Conservation (phyloP, 2,329 filamentous ascomycete species). For the Diplodia corticola region DNA sequence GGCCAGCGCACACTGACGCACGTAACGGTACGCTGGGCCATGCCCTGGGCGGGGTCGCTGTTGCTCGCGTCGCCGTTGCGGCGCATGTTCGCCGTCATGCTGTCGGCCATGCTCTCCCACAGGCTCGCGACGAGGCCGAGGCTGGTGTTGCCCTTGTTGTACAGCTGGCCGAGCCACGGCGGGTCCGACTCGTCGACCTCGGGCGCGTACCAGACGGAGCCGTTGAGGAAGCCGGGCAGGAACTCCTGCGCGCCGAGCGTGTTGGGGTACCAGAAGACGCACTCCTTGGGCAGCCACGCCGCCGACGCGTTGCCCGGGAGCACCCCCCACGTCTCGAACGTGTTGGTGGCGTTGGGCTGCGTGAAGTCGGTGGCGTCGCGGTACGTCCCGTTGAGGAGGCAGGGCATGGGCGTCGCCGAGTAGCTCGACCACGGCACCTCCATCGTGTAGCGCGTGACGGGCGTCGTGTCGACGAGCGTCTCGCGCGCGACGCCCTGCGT, state of each 20-base stretch:
- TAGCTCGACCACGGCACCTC: background rate
- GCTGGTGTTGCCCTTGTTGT: background rate
- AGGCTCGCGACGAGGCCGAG: background rate
- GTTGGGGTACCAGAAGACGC: background rate
- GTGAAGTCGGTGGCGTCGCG: background rate
- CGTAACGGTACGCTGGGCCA: background rate
- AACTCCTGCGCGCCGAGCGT: background rate
- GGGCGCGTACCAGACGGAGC: background rate
- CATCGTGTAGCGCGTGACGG: background rate
- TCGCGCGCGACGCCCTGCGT: background rate
- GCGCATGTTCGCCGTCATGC: slow-evolving; percentile 2
- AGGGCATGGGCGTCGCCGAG: background rate
- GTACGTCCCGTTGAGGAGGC: background rate
- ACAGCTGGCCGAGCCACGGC: background rate
- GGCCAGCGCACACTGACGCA: background rate
- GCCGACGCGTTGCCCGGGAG: background rate
- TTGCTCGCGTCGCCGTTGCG: background rate
- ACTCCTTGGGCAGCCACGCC: background rate
- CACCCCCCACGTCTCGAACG: background rate
- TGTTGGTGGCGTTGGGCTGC: background rate
- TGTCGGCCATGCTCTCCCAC: background rate
- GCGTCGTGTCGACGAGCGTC: background rate
- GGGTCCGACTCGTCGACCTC: background rate
- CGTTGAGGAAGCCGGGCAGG: background rate
- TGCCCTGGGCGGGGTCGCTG: background rate